Percentiles rank a stretch among this genome's conserved stretches.
Evolutionary conservation across 2,329 filamentous ascomycete species (phyloP).

Genomic region (Aspergillus phoenicis): DNA sequence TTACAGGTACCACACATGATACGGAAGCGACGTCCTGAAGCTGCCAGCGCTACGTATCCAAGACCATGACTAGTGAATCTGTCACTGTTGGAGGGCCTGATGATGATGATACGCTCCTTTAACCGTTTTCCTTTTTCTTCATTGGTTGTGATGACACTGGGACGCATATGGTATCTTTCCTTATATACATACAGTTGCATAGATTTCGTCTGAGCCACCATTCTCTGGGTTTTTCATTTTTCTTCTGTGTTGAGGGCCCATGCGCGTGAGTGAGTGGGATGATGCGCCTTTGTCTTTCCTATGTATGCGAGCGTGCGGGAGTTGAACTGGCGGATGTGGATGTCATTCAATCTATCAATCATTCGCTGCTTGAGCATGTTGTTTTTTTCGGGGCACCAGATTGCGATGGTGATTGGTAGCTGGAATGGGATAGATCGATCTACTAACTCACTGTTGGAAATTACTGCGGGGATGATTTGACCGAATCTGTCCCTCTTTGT

Average conservation of each 20-base stretch:
- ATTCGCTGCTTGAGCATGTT: background rate
- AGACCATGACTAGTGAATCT: background rate
- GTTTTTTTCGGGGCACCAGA: background rate
- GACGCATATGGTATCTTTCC: constrained; percentile 17
- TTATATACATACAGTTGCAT: constrained; percentile 27
- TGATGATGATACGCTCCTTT: constrained; percentile 19
- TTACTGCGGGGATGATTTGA: too few species aligned
- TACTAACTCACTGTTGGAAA: too few species aligned
- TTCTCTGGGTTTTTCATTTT: constrained; percentile 7
- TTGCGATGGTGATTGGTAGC: background rate
- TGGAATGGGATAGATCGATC: background rate
- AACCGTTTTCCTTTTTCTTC: constrained; percentile 3
- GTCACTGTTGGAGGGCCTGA: constrained; percentile 15
- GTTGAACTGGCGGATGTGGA: background rate
- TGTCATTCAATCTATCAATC: background rate
- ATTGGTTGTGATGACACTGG: constrained; percentile 16
- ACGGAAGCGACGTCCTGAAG: constrained; percentile 33
- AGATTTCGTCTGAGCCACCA: constrained; percentile 15
- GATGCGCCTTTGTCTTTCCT: background rate
- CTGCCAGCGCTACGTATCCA: background rate
- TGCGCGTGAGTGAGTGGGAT: background rate
- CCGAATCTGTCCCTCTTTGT: too few species aligned
- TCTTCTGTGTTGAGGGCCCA: constrained; percentile 6
- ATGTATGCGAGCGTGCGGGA: background rate
- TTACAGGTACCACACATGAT: constrained; percentile 28